Evolutionary conservation across 2,329 filamentous ascomycete species (phyloP).

Genomic region (Cadophora sp.): DNA sequence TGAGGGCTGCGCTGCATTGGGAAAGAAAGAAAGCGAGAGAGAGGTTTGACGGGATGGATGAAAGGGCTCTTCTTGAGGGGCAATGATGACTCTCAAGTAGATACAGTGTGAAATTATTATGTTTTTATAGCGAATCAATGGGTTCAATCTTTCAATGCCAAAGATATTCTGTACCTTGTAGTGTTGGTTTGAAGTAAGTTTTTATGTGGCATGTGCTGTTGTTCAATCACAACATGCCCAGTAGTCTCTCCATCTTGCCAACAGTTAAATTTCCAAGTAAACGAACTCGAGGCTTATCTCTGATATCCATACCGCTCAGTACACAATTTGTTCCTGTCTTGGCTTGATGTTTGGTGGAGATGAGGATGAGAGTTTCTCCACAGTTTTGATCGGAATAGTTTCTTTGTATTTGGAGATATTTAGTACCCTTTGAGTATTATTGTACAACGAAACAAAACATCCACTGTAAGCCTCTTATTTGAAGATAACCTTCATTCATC

Average conservation of each 20-base stretch:
- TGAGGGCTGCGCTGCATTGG: constrained; percentile 23
- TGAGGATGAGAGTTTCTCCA: neutral
- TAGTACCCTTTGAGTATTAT: too few relatives aligned
- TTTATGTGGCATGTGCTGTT: too few relatives aligned
- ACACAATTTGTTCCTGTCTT: neutral
- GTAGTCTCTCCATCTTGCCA: too few relatives aligned
- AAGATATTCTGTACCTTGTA: too few relatives aligned
- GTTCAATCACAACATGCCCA: too few relatives aligned
- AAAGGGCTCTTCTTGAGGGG: constrained; percentile 30
- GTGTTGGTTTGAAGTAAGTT: neutral
- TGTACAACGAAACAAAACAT: too few relatives aligned
- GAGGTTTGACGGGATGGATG: neutral
- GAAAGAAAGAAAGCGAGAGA: constrained; percentile 11
- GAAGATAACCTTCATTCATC: neutral
- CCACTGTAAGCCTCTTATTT: too few relatives aligned
- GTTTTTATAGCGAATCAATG: constrained; percentile 34
- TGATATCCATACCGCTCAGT: too few relatives aligned
- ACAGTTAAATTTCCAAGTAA: too few relatives aligned
- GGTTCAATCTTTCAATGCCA: constrained; percentile 20
- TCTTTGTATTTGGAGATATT: too few relatives aligned
- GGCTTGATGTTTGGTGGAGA: neutral
- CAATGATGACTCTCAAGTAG: constrained; percentile 28
- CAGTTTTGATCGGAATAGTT: too few relatives aligned
- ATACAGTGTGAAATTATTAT: constrained; percentile 35
- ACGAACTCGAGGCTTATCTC: too few relatives aligned